Base-by-base conservation (phyloP, 768 basidiomycete species). In the Podaxis sp. region DNA sequence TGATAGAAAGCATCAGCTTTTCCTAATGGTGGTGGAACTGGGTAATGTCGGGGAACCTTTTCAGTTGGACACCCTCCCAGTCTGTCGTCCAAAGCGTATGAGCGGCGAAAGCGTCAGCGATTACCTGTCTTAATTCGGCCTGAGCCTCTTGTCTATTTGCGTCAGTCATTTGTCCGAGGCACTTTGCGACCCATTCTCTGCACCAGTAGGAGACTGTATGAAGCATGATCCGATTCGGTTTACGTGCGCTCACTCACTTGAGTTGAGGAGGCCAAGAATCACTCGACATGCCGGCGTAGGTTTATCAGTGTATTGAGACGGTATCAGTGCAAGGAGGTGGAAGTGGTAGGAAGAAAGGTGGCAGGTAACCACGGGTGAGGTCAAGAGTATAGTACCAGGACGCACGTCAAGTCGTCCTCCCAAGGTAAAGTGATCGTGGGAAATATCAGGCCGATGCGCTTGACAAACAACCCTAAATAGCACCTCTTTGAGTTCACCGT, bases 171-270 rank as follows among this genome's bases (percentile, higher is more conserved):
- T 95, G 89, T 26, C 91, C 89, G 26, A 99, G 81, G 72, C 93
- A 96, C 76, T 88, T 89, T 71, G 95, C 93, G 33, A 99, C 96
- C 94, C 95, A 98, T 73, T 91, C 88, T 78, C 96, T 99, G 72
- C 15, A 63, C 53, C 26, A n/a, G 30, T 55, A 22, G 46, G 41
- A 38, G 12, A 37, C 26, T 33, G 33, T n/a, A n/a, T 33, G 56
- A 55, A 46, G 46, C 28, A 24, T 59, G 38, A 54, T 37, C 40
- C 10, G 50, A 59, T n/a, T 22, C n/a, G 11, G 7, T 38, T 36
- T 26, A 37, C 50, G 37, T 52, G 8, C 3, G 20, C 17, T 49
- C 41, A 63, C 84, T 68, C 66, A 92, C 90, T 92, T 92, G 65
- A 92, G 81, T 69, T 84, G 86, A 65, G 87, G 90, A 6, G 90